Base-by-base conservation (phyloP, 2,329 filamentous ascomycete species). In the Colletotrichum incanum region DNA sequence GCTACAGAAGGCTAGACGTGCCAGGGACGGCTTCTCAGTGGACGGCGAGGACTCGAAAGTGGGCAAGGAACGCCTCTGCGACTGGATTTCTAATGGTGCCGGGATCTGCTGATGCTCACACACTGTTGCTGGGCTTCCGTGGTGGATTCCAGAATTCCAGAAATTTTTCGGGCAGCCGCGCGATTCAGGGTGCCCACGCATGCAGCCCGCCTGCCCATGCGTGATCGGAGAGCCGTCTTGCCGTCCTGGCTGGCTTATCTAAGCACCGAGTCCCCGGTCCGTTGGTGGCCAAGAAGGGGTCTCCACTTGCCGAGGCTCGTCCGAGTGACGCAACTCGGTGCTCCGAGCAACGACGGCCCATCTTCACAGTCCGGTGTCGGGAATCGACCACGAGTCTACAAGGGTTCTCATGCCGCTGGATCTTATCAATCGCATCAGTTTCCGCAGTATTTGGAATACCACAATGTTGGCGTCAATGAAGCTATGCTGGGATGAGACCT, bases 261-360 rank as follows among this genome's bases (percentile, higher is more conserved):
- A 72, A 69, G 43, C 70, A n/a, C 59, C 65, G 37, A 63, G 58
- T 39, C 43, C 50, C 52, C 34, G 20, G 45, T 3, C 59, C 50
- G 52, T 20, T 18, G n/a, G 26, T 43, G 20, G 55, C 56, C 60
- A 52, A 65, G 16, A 12, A 3, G 4, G 11, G 23, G 31, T 20
- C 59, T 43, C 59, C 70, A 72, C 65, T 72, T 72, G 18, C 70
- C 70, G 69, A 72, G 69, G 69, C 65, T 72, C 59, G 37, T 28
- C 65, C 69, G 69, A 72, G 54, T 59, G 47, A 55, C 39, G 56
- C 62, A 64, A 45, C 47, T 72, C 69, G 65, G 69, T 55, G 67
- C 69, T 47, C 49, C 67, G 52, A 43, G 28, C 52, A 28, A 47
- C 59, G 31, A 59, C 34, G 12, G 34, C n/a, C 55, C 55, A 58